Conservation (phyloP, 2,329 filamentous ascomycete species). For the Apiospora hydei region DNA sequence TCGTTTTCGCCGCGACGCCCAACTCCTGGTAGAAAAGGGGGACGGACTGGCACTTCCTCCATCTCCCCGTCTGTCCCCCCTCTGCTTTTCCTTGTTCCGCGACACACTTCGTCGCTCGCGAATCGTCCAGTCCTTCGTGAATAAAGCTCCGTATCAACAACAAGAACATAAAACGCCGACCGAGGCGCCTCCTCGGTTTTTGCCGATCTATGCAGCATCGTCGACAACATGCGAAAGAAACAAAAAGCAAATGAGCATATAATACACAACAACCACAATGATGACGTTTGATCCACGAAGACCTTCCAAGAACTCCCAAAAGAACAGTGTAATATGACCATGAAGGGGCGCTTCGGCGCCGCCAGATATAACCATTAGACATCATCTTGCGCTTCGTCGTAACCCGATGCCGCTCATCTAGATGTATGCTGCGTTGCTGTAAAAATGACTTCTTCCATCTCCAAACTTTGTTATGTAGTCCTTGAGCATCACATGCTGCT, state of each 20-base stretch:
- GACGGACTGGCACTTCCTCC: background rate
- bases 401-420: constrained; percentile 4
- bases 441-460: background rate
- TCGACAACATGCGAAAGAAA: background rate
- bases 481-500: background rate
- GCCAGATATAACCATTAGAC: constrained; percentile 2
- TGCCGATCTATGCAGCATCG: background rate
- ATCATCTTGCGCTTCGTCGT: background rate
- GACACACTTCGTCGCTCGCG: background rate
- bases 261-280: constrained; percentile 4
- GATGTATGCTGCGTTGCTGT: constrained; percentile 3
- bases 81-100: background rate
- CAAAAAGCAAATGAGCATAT: background rate
- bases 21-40: constrained; percentile 2
- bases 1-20: background rate
- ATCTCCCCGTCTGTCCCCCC: background rate
- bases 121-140: background rate
- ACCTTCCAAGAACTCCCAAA: constrained; percentile 18
- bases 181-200: background rate
- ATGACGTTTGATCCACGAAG: background rate
- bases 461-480: background rate
- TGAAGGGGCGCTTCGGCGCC: background rate
- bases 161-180: constrained; percentile 1
- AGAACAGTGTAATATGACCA: constrained; percentile 17
- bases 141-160: background rate